These are phyloP conservation scores for Proliferodiscus dingleyae DNA, from an alignment of 2,329 filamentous ascomycete species.

Conservation along the genomic window DNA sequence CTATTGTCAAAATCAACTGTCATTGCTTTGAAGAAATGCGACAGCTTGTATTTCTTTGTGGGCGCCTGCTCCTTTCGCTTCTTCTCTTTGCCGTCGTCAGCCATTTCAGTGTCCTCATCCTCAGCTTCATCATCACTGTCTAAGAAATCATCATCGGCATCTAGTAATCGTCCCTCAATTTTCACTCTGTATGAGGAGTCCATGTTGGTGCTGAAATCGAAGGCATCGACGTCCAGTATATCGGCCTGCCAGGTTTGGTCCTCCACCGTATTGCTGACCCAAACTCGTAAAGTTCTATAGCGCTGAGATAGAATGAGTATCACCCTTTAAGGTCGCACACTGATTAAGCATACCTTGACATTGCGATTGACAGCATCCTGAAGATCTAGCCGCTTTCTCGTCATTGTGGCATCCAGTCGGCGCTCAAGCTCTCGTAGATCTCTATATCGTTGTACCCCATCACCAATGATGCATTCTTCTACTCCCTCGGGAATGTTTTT, in stretches of 20 bases:
- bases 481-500: conserved; percentile 90
- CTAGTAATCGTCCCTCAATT: conserved; percentile 81
- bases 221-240: conserved; percentile 64
- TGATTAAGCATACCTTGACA: conserved; percentile 52
- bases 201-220: conserved; percentile 73
- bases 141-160: conserved; percentile 56
- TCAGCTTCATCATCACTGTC: conserved; percentile 45
- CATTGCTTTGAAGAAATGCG: conserved; percentile 78
- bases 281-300: conserved; percentile 81
- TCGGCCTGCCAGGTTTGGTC: conserved; percentile 88
- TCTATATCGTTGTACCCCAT: conserved; percentile 77
- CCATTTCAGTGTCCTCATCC: conserved; percentile 41
- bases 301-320: too few species aligned
- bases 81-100: conserved; percentile 50
- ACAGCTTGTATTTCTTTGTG: conserved; percentile 54
- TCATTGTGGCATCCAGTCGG: conserved; percentile 85
- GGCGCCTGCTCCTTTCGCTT: conserved; percentile 32
- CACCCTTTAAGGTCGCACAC: too few species aligned
- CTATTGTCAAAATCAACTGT: conserved; percentile 64
- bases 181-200: conserved; percentile 84
- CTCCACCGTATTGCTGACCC: conserved; percentile 92
- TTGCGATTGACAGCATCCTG: conserved; percentile 73
- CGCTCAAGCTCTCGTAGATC: conserved; percentile 82
- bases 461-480: conserved; percentile 75
- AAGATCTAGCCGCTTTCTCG: conserved; percentile 88